A percentile compares a stretch with the other conserved stretches of the same genome.
These are phyloP conservation scores for Diplotaxis tenuifolia DNA, from an alignment of 345 rosid genomes.

Conservation along the genomic window DNA sequence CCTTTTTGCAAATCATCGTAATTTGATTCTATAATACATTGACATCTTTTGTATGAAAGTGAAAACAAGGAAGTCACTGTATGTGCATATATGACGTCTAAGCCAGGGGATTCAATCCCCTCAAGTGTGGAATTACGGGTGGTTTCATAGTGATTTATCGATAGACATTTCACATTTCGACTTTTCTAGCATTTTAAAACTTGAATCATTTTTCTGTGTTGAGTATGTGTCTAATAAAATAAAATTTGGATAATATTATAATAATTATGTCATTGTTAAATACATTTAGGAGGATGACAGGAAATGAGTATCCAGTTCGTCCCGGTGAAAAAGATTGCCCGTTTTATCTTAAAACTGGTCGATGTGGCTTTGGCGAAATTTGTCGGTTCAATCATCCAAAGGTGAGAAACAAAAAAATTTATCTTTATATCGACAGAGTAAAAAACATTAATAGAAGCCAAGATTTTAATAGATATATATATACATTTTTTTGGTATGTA, in stretches of 20 bases:
- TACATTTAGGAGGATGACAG: neutral
- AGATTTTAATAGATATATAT: no score
- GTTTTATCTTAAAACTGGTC: neutral
- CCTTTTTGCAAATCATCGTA: neutral
- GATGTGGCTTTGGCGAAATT: neutral
- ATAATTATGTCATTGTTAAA: neutral
- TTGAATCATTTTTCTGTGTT: neutral
- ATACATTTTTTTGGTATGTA: no score
- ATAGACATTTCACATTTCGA: neutral
- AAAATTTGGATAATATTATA: neutral
- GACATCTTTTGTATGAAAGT: neutral
- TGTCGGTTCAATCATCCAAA: slow-evolving; percentile 2
- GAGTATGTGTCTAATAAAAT: neutral
- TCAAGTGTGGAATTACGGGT: neutral
- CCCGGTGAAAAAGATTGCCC: neutral
- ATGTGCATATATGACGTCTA: neutral
- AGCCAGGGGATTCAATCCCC: no score
- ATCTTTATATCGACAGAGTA: no score
- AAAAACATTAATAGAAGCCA: no score
- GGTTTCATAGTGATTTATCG: neutral
- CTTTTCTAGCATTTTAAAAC: neutral
- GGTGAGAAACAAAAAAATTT: neutral
- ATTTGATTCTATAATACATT: neutral
- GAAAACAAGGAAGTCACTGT: neutral
- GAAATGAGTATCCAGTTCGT: neutral